Evolutionary conservation across 768 basidiomycete genomes (phyloP), one percentile per base, ranked within the genome.

Genomic region (Chlorophyllum brunneum): DNA sequence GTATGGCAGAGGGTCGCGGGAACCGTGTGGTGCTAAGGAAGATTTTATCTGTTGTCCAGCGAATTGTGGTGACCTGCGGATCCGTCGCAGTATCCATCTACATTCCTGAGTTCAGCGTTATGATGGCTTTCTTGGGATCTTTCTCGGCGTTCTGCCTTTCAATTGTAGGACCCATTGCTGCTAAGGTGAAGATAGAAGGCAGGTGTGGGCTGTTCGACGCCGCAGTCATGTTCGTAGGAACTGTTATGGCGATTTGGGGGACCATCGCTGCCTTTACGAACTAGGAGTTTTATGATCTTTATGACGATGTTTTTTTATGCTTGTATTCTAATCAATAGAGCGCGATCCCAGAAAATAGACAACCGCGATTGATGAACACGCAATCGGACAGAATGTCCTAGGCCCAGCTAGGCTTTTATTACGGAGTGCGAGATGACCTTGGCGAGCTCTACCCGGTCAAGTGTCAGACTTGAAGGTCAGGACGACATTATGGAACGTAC

Each of bases 101-200:
- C 46, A 66, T 94, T 18, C 92, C 92, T 4, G 80, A 88, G 48
- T 95, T 95, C 67, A 82, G 85, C 56, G 76, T 83, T 4, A 72
- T 86, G 67, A 92, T 94, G 88, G 89, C 92, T 1, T 89, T 97
- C 66, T 72, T 98, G 47, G 95, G 95, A 2, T 85, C 90, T n/a
- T 92, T 92, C 65, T 84, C 86, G 30, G 88, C 92, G 0, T 84
- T 84, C 57, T 70, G 84, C 61, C 76, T 92, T 20, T 88, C 87
- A 56, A 78, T 89, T 20, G 82, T 91, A 54, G 81, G 86, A 8
- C 94, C 92, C 4, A 72, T 95, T 33, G 71, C 79, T 22, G 87
- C 86, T 4, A 88, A 88, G 63, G 70, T 86, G 13, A 75, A 73
- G 43, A 69, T 92, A 51, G 71, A 77, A 20, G 70, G 78, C 3